Evolutionary conservation across 2,329 filamentous ascomycete genomes (phyloP).

Genomic region (Plectosphaerella sp.): DNA sequence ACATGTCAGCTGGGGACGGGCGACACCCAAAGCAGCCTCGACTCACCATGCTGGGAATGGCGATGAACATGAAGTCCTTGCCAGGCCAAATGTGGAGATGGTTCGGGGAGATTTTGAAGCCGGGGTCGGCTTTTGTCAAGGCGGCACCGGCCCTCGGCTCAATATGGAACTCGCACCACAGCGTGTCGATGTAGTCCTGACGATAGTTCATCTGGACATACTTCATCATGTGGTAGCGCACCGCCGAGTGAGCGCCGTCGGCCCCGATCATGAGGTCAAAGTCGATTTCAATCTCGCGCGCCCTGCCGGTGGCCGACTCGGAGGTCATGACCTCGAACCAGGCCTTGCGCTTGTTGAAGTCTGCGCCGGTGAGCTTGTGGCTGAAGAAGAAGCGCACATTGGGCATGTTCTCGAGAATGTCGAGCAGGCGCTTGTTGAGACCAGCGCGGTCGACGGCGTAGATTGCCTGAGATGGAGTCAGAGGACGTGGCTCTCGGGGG

Average conservation of each 20-base stretch:
- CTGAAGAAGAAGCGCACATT: slow-evolving; percentile 93
- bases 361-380: slow-evolving; percentile 86
- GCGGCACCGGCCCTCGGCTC: slow-evolving; percentile 33
- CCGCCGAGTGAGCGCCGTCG: slow-evolving; percentile 89
- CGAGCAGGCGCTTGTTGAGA: slow-evolving; percentile 78
- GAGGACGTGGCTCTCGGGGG: not conserved
- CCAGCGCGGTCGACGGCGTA: slow-evolving; percentile 80
- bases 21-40: not conserved
- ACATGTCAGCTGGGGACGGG: slow-evolving; percentile 7
- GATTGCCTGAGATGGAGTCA: slow-evolving; percentile 55
- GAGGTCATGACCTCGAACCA: slow-evolving; percentile 70
- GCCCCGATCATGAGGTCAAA: slow-evolving; percentile 94
- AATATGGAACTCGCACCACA: slow-evolving; percentile 96
- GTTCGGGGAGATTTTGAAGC: slow-evolving; percentile 80
- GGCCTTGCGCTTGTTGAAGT: slow-evolving; percentile 73
- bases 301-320: slow-evolving; percentile 33
- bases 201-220: slow-evolving; percentile 84
- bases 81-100: slow-evolving; percentile 98
- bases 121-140: slow-evolving; percentile 17
- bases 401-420: slow-evolving; percentile 75
- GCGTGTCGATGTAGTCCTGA: slow-evolving; percentile 91
- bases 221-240: slow-evolving; percentile 95
- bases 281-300: slow-evolving; percentile 70
- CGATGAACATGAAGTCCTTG: slow-evolving; percentile 96
- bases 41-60: slow-evolving; percentile 68